These are phyloP conservation scores for Colletotrichum falcatum DNA, from an alignment of 2,329 filamentous ascomycete species.

Conservation along the genomic window DNA sequence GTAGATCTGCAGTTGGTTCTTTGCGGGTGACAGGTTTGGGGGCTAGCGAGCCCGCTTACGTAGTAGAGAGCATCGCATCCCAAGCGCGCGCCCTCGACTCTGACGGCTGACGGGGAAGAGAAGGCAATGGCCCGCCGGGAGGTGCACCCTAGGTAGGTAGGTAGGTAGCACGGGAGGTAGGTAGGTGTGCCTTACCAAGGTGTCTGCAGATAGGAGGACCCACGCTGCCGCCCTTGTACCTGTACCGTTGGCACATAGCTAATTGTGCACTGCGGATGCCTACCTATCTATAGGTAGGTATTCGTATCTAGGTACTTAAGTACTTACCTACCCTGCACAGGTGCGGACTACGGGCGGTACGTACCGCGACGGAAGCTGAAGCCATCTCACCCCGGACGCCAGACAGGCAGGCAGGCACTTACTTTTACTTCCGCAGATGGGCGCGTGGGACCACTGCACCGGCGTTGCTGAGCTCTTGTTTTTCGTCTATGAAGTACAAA, in stretches of 20 bases:
- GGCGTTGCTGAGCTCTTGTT: background rate
- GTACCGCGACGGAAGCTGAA: background rate
- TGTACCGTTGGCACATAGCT: no score
- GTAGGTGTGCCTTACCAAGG: no score
- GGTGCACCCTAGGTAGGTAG: background rate
- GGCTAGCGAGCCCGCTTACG: slow-evolving; percentile 32
- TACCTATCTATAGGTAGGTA: no score
- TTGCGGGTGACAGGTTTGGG: slow-evolving; percentile 33
- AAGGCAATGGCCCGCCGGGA: background rate
- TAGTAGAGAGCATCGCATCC: slow-evolving; percentile 1
- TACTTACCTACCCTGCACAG: background rate
- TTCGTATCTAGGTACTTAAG: background rate
- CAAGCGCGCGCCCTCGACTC: slow-evolving; percentile 22
- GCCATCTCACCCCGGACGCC: background rate
- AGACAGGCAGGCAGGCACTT: no score
- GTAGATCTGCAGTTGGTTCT: slow-evolving; percentile 10
- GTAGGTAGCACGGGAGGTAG: background rate
- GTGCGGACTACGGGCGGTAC: background rate
- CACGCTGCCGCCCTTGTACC: no score
- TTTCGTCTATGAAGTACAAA: no score
- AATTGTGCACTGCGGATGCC: background rate
- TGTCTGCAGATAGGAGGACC: no score
- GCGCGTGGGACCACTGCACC: background rate
- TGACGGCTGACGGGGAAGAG: slow-evolving; percentile 7
- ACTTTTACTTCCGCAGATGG: background rate